phyloP scores from a whole-genome alignment of 1,284 basidiomycete species.

The Puccinia coronata region DNA sequence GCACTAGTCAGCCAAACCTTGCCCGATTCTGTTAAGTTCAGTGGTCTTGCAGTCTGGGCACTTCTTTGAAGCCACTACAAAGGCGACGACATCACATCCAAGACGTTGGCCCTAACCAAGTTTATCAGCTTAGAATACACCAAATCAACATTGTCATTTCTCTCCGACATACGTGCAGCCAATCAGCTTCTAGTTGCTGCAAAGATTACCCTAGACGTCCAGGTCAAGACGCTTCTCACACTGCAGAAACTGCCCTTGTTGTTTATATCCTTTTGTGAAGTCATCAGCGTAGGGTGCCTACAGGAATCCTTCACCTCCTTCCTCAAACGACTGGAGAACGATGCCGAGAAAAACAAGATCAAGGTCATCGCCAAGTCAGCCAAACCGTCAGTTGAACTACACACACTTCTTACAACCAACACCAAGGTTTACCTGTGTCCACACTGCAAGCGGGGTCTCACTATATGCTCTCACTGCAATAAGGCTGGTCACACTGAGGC shows the following conservation, averaged over 20 bases:
- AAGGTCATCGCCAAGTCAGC: too few species aligned
- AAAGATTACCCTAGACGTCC: neutral
- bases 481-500: too few species aligned
- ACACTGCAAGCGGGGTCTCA: too few species aligned
- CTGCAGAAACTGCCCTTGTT: neutral
- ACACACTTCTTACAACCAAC: too few species aligned
- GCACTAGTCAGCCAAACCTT: neutral
- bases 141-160: neutral
- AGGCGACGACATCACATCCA: neutral
- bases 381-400: too few species aligned
- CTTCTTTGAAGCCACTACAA: neutral
- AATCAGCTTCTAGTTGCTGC: neutral
- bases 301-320: neutral
- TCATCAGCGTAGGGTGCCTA: neutral
- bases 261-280: neutral
- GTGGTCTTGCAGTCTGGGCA: neutral
- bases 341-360: neutral
- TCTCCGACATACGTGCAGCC: neutral
- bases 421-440: too few species aligned
- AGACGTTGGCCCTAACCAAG: neutral
- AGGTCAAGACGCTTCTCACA: neutral
- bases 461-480: too few species aligned
- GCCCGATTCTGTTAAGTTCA: neutral
- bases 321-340: neutral
- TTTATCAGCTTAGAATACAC: neutral